phyloP scores from a whole-genome alignment of 2,329 filamentous ascomycete genomes.

The Arthrobotrys conoides region DNA sequence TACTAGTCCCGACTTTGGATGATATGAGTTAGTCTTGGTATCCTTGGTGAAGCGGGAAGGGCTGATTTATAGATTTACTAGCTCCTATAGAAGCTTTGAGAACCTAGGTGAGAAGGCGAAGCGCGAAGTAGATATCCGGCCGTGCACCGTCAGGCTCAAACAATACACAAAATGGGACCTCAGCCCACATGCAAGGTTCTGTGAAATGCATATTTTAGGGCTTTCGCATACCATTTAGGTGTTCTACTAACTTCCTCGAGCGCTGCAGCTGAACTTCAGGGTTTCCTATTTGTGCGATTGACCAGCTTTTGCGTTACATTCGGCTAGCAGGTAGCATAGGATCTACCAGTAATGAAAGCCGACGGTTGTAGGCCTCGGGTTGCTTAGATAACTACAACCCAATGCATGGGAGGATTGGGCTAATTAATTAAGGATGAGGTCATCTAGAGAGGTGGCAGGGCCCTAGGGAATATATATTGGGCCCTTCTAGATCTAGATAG shows the following conservation, averaged over 20 bases:
- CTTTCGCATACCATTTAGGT: background rate
- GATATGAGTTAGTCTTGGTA: background rate
- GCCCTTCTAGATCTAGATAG: too few relatives aligned
- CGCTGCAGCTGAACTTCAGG: conserved; percentile 3
- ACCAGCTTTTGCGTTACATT: conserved; percentile 4
- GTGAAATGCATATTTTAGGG: background rate
- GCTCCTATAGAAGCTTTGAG: too few relatives aligned
- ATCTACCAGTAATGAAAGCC: background rate
- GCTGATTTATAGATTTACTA: conserved; percentile 1
- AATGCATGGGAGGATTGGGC: too few relatives aligned
- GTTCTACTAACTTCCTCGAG: background rate
- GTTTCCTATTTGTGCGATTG: background rate
- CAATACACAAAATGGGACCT: background rate
- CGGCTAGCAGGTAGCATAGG: background rate
- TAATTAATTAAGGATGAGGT: background rate
- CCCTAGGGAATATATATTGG: too few relatives aligned
- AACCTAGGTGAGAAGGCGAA: too few relatives aligned
- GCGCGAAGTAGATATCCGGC: background rate
- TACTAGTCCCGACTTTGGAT: too few relatives aligned
- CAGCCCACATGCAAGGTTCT: background rate
- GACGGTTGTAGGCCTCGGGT: too few relatives aligned
- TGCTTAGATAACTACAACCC: too few relatives aligned
- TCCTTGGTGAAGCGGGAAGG: background rate
- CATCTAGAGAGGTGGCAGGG: background rate
- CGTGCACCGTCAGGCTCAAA: background rate